Percentiles rank a stretch among this genome's conserved stretches.
phyloP scores from a whole-genome alignment of 2,329 filamentous ascomycete genomes.

The Monilinia fructicola region DNA sequence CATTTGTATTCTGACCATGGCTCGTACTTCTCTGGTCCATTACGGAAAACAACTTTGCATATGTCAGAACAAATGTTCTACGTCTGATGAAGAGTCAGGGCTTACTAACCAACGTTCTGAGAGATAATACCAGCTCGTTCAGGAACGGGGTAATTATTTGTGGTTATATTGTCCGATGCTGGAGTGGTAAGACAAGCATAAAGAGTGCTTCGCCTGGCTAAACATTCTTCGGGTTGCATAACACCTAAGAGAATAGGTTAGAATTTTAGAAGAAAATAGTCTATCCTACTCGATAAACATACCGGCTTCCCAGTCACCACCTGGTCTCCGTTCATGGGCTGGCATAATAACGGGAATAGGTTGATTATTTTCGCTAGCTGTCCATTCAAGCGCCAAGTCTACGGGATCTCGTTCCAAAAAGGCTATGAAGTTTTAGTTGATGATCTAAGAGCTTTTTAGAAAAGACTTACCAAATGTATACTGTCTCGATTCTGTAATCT shows the following conservation, averaged over 20 bases:
- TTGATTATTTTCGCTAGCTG: constrained; percentile 30
- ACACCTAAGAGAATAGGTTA: constrained; percentile 45
- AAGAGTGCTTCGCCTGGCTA: constrained; percentile 73
- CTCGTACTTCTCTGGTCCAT: constrained; percentile 64
- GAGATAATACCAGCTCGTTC: constrained; percentile 69
- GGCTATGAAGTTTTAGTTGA: constrained; percentile 32
- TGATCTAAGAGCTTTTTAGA: neutral
- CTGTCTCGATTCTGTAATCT: constrained; percentile 33
- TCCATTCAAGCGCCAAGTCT: constrained; percentile 60
- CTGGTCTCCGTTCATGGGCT: constrained; percentile 73
- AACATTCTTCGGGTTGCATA: constrained; percentile 67
- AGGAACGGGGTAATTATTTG: constrained; percentile 68
- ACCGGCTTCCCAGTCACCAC: constrained; percentile 76
- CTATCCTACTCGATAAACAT: constrained; percentile 31
- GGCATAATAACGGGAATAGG: constrained; percentile 42
- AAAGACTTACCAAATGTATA: constrained; percentile 47
- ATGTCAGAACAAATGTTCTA: constrained; percentile 2
- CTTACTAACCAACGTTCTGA: constrained; percentile 60
- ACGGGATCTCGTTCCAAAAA: constrained; percentile 60
- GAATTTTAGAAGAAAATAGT: neutral
- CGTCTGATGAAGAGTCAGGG: neutral
- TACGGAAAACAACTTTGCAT: constrained; percentile 65
- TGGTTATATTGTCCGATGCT: constrained; percentile 48
- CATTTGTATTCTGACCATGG: constrained; percentile 52
- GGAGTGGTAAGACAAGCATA: constrained; percentile 66